Evolutionary conservation across 2,329 filamentous ascomycete species (phyloP), one percentile per base, ranked within the genome.

Genomic region (Decorospora gaudefroyi): DNA sequence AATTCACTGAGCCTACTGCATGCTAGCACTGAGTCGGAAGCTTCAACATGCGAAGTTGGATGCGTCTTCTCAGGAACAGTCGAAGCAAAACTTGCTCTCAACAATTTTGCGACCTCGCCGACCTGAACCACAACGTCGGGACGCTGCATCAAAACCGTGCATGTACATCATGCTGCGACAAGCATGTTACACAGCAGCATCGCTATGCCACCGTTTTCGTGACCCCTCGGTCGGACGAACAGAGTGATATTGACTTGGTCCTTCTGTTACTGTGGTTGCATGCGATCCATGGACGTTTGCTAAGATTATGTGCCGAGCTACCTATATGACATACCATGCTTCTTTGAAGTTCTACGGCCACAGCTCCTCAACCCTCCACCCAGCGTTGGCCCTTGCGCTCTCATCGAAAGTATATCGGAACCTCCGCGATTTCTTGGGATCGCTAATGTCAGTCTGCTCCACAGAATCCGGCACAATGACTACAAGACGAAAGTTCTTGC

Each of bases 401-500:
- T 71, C 70, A 4, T 79, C 75, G 56, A 83, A 80, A 17, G 77
- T 83, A 72, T 90, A 92, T 47, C 81, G 74, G 76, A 83, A 87
- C 59, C 90, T 77, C 52, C 78, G 75, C 9, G 78, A 76, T 49
- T 80, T 80, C 32, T 78, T 78, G 1, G 85, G 81, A 62, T 89
- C 80, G 43, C 80, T 83, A 39, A 95, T 70, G 65, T 93, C 87
- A 11, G 87, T 76, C 59, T 79, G 77, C 66, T 95, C 90, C 13
- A 95, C 84, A 66, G 87, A 83, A 6, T 87, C 81, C 0, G 95
- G 85, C 34, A 85, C 83, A 66, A 99, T 93, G 64, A 93, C 84
- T 3, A 96, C 88, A 0, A 96, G 88, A 39, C 92, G 77, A 65
- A 95, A 96, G 67, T 95, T 88, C 53, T 73, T 74, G 55, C 90